Percentiles rank a stretch among this genome's conserved stretches.
These are phyloP conservation scores for Salvia rosmarinus DNA, from an alignment of 257 asterid genomes.

Conservation along the genomic window DNA sequence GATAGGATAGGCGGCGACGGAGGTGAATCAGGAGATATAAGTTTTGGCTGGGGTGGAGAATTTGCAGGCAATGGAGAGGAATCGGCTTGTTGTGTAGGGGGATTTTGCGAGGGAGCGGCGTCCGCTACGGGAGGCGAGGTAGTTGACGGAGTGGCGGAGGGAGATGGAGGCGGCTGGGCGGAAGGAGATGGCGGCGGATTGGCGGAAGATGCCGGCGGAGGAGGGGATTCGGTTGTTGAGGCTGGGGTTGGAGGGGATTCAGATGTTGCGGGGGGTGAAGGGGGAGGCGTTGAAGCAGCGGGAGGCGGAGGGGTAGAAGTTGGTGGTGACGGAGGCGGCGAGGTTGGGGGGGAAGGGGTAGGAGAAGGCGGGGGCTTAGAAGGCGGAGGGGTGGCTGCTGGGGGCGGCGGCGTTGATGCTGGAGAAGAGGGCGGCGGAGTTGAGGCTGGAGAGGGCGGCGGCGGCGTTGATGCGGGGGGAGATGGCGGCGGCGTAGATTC, in stretches of 20 bases:
- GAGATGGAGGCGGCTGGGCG: background rate
- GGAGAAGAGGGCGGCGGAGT: constrained; percentile 20
- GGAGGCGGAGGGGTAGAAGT: constrained; percentile 27
- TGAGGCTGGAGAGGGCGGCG: constrained; percentile 4
- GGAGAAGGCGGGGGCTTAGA: constrained; percentile 7
- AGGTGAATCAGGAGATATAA: constrained; percentile 11
- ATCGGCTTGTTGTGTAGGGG: background rate
- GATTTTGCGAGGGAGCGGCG: constrained; percentile 5
- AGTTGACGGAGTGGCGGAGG: constrained; percentile 23
- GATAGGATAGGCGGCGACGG: constrained; percentile 8
- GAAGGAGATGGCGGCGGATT: constrained; percentile 17
- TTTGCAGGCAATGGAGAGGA: constrained; percentile 33
- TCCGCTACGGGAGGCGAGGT: constrained; percentile 17
- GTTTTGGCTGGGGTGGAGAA: constrained; percentile 39
- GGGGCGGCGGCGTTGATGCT: background rate
- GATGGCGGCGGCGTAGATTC: background rate
- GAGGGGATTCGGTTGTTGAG: background rate
- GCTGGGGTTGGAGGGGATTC: constrained; percentile 25
- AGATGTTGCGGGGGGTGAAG: constrained; percentile 22
- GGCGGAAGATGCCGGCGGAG: constrained; percentile 16
- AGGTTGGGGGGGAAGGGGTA: constrained; percentile 3
- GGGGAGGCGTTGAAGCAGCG: constrained; percentile 18
- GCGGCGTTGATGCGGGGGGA: background rate
- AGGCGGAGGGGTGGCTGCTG: constrained; percentile 22
- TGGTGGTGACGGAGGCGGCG: constrained; percentile 14